A percentile compares a stretch with the other conserved stretches of the same genome.
Evolutionary conservation across 1,139 yeast species (phyloP).

Genomic region (Sugiyamaella neomexicana): DNA sequence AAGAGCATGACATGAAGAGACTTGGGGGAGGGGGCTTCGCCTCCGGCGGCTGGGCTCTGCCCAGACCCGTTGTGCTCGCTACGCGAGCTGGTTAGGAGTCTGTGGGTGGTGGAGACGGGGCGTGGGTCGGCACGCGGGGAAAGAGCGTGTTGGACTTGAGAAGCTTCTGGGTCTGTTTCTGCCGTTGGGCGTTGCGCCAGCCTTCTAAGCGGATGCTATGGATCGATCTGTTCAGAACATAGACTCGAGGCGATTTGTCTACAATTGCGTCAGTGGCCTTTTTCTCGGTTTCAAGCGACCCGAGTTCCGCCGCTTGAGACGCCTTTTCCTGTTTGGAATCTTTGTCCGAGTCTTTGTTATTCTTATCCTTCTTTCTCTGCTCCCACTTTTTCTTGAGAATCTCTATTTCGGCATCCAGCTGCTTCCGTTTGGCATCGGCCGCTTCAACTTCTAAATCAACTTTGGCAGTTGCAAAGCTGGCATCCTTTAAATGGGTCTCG

Average conservation of each 20-base stretch:
- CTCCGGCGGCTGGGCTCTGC: slow-evolving; percentile 1
- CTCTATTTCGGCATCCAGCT: slow-evolving; percentile 47
- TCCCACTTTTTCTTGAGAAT: slow-evolving; percentile 40
- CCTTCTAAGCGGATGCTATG: slow-evolving; percentile 53
- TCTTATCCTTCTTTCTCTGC: slow-evolving; percentile 28
- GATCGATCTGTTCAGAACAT: slow-evolving; percentile 53
- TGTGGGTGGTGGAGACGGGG: slow-evolving; percentile 20
- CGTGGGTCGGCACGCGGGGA: slow-evolving; percentile 54
- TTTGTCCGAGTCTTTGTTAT: slow-evolving; percentile 27
- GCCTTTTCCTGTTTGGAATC: not conserved
- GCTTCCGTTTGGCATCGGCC: slow-evolving; percentile 45
- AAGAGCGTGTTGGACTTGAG: slow-evolving; percentile 50
- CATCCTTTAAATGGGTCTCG: slow-evolving; percentile 60
- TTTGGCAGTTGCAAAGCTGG: slow-evolving; percentile 59
- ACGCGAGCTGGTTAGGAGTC: not conserved
- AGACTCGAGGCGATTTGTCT: slow-evolving; percentile 48
- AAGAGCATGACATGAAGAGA: not conserved
- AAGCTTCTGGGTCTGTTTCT: slow-evolving; percentile 46
- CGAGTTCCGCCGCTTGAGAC: slow-evolving; percentile 15
- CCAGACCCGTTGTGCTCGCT: slow-evolving; percentile 4
- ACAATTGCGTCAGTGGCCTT: slow-evolving; percentile 31
- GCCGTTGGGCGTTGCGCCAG: slow-evolving; percentile 45
- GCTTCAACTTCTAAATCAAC: slow-evolving; percentile 50
- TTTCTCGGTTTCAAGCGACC: slow-evolving; percentile 28
- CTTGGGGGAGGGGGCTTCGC: not conserved